Base-by-base conservation (phyloP, 1,139 yeast genomes). In the Trichomonascaceae sp. region DNA sequence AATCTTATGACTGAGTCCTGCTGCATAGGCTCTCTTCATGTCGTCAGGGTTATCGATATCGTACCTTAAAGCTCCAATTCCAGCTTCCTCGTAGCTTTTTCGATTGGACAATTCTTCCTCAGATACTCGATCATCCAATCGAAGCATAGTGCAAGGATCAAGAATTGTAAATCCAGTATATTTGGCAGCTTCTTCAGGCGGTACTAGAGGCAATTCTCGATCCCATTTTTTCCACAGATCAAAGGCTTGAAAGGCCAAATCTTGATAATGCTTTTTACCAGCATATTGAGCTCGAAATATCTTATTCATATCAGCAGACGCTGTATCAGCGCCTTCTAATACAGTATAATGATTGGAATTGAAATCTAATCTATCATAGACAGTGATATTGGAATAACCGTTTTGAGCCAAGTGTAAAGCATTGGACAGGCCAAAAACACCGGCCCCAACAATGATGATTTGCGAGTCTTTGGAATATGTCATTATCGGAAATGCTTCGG, bases 381-480 rank as follows among this genome's bases (percentile, higher is more conserved):
- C 61, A 2, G 70, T 66, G 52, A 74, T 62, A 47, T 70, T 55
- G 8, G 52, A 49, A 46, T 56, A 56, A 13, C 57, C 58, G 38
- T 47, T 44, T 38, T 50, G 47, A 20, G 71, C 67, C 17, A 75
- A 63, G 32, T 73, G 66, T 12, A 67, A 64, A 2, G 78, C 75
- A n/a, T 73, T 66, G 22, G 78, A 73, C n/a, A 75, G 65, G 1
- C 80, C 80, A 64, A 74, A 75, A 3, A 73, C 76, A 22, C 78
- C 78, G 0, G 78, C 74, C 3, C 79, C 79, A 30, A 75, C 66
- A 22, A 75, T 67, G 43, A 73, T 64, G 27, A 75, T 50, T 17
- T 36, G 43, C 13, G 49, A 43, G 15, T 52, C 52, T 30, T 52
- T 52, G 13, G 43, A 18, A 44, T 47, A 51, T 43, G 41, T 27